These are phyloP conservation scores for Candida qinlingensis DNA, from an alignment of 805 yeast genomes.

Conservation along the genomic window DNA sequence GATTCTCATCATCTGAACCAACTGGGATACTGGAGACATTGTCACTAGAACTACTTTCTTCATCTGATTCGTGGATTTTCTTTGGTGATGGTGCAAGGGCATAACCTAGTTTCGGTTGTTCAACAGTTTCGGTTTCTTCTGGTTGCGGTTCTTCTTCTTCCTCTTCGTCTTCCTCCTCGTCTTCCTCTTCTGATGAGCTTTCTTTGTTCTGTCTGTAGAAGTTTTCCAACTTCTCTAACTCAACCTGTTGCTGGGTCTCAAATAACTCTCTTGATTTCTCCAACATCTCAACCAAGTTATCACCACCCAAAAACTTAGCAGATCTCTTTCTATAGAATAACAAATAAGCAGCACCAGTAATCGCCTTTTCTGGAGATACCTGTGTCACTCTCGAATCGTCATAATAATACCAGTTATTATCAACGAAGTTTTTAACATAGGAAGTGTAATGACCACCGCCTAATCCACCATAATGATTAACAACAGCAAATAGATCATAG, in stretches of 20 bases:
- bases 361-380: slow-evolving; percentile 52
- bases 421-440: slow-evolving; percentile 72
- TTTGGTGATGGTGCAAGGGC: slow-evolving; percentile 3
- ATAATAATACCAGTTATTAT: slow-evolving; percentile 80
- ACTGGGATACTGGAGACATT: slow-evolving; percentile 21
- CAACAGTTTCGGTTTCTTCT: background rate
- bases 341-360: slow-evolving; percentile 80
- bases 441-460: slow-evolving; percentile 99
- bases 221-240: slow-evolving; percentile 20
- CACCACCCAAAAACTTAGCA: slow-evolving; percentile 41
- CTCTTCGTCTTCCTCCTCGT: slow-evolving; percentile 11
- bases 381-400: slow-evolving; percentile 76
- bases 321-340: slow-evolving; percentile 68
- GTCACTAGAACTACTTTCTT: slow-evolving; percentile 13
- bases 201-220: slow-evolving; percentile 26
- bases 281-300: slow-evolving; percentile 35
- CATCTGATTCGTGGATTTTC: slow-evolving; percentile 9
- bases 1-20: slow-evolving; percentile 22
- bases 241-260: slow-evolving; percentile 20
- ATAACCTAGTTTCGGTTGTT: slow-evolving; percentile 8
- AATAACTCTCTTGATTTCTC: slow-evolving; percentile 34
- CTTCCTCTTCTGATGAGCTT: slow-evolving; percentile 16
- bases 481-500: slow-evolving; percentile 89
- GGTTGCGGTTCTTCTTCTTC: background rate
- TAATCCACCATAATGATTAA: slow-evolving; percentile 91